Percentiles rank a stretch among this genome's conserved stretches.
Conservation (phyloP, 257 asterid species). For the Anisodus acutangulus region DNA sequence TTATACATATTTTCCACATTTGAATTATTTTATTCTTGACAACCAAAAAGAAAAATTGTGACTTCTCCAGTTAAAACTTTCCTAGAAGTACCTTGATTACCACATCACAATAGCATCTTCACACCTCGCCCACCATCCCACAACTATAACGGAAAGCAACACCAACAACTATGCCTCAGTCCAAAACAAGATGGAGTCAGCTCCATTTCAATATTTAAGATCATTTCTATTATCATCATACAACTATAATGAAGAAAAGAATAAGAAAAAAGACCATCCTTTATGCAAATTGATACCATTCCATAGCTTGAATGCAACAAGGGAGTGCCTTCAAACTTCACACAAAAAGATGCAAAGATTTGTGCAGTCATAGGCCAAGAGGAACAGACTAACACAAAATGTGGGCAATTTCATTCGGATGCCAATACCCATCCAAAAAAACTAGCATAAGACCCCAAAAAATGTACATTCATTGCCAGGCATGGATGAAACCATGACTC, state of each 20-base stretch:
- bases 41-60: neutral
- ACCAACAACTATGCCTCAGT: too few species aligned
- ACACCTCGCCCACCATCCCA: neutral
- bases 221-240: too few species aligned
- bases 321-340: neutral
- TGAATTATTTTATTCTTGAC: neutral
- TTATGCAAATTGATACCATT: neutral
- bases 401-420: neutral
- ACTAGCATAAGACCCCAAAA: neutral
- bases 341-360: neutral
- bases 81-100: neutral
- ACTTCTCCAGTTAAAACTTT: neutral
- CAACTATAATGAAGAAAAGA: too few species aligned
- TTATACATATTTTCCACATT: neutral
- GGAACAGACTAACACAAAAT: neutral
- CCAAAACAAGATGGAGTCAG: too few species aligned
- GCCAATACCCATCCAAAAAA: neutral
- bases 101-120: neutral
- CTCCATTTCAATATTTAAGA: too few species aligned
- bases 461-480: neutral
- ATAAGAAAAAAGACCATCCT: neutral
- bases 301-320: neutral
- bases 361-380: neutral
- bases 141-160: neutral
- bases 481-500: neutral